These are phyloP conservation scores for Ustilago vetiveriae DNA, from an alignment of 1,284 basidiomycete genomes.

Conservation along the genomic window DNA sequence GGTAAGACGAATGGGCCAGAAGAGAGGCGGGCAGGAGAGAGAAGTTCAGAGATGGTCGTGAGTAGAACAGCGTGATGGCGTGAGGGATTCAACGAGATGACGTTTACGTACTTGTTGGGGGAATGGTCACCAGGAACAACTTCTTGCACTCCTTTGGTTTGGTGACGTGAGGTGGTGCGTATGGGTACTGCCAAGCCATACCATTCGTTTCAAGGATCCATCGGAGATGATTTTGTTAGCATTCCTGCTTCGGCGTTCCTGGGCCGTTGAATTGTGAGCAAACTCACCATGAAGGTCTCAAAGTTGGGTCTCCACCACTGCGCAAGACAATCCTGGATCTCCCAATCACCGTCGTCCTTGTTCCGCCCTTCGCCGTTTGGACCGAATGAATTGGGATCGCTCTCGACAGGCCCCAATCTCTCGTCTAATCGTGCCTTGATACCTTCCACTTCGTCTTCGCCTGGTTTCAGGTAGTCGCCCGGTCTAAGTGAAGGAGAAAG, in stretches of 20 bases:
- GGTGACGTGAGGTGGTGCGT: slow-evolving; percentile 93
- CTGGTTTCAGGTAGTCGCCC: slow-evolving; percentile 96
- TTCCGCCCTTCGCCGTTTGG: slow-evolving; percentile 71
- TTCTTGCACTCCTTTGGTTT: slow-evolving; percentile 99
- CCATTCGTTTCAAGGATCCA: too few relatives aligned
- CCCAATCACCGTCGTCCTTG: slow-evolving; percentile 84
- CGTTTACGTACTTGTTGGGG: slow-evolving; percentile 80
- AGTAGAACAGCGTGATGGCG: neutral
- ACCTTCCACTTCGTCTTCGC: slow-evolving; percentile 89
- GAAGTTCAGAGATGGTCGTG: neutral
- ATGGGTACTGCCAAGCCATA: slow-evolving; percentile 99
- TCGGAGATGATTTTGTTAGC: neutral
- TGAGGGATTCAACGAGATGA: neutral
- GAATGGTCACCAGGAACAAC: slow-evolving; percentile 92
- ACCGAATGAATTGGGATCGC: slow-evolving; percentile 53
- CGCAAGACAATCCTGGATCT: slow-evolving; percentile 90
- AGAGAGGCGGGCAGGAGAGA: neutral
- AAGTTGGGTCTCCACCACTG: slow-evolving; percentile 98
- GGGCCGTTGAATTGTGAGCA: too few relatives aligned
- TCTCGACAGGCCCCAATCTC: slow-evolving; percentile 68
- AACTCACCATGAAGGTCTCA: slow-evolving; percentile 93
- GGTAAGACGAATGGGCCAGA: neutral
- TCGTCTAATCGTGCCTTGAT: slow-evolving; percentile 87
- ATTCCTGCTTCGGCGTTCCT: neutral
- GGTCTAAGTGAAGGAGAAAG: slow-evolving; percentile 72